Conservation (phyloP, 2,329 filamentous ascomycete species). For the Penicillium sp. region DNA sequence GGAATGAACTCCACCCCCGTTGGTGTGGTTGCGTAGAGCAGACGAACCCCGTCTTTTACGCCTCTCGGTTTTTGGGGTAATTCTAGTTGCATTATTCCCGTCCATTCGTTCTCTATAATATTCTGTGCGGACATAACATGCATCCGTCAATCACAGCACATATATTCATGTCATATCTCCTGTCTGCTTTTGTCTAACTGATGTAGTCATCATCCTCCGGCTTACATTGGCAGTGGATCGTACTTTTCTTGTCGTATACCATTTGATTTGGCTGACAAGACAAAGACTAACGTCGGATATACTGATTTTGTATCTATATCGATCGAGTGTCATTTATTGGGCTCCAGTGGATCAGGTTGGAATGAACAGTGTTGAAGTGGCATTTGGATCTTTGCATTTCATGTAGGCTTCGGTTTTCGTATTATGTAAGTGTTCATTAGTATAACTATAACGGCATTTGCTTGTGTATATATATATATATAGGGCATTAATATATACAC, state of each 20-base stretch:
- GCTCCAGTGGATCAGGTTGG: not conserved
- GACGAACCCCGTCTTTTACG: not conserved
- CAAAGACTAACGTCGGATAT: not conserved
- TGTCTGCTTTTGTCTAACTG: not conserved
- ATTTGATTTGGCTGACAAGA: not conserved
- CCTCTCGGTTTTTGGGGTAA: constrained; percentile 7
- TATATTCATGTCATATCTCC: not conserved
- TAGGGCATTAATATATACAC: not conserved
- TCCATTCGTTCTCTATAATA: constrained; percentile 19
- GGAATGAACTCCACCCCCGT: constrained; percentile 25
- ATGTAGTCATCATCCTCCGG: not conserved
- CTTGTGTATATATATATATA: no score
- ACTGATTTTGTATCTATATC: not conserved
- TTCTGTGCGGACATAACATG: constrained; percentile 1
- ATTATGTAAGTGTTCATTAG: not conserved
- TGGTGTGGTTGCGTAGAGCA: constrained; percentile 29
- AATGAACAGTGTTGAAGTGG: constrained; percentile 2
- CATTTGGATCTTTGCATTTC: not conserved
- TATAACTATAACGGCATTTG: not conserved
- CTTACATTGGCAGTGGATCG: not conserved
- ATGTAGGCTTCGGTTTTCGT: not conserved
- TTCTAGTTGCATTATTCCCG: constrained; percentile 8
- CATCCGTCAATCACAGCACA: constrained; percentile 3
- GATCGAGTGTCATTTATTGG: not conserved
- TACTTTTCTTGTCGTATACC: not conserved